Evolutionary conservation across 805 yeast species (phyloP), one percentile per base, ranked within the genome.

Genomic region (Wickerhamomyces xylosicus): DNA sequence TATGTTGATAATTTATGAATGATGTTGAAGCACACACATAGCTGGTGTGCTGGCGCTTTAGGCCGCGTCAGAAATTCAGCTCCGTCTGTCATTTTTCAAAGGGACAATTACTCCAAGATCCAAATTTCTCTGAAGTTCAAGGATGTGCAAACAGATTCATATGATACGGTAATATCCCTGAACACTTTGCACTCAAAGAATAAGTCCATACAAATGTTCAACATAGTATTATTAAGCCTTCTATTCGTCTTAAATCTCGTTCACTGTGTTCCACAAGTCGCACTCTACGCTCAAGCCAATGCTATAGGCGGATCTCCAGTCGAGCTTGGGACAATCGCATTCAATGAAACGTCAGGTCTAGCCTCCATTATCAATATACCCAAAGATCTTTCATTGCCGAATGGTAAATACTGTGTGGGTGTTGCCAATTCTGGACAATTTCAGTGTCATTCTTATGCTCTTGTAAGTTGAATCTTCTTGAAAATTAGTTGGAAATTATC

Each of bases 371-470:
- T 14, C 7, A n/a, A 21, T 14, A 18, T 21, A 34, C 18, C 20
- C 8, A 41, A 36, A 14, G 3, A 3, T 3, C 4, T 29, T 9
- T 41, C 33, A 1, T 15, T 32, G 3, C 20, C 31, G 9, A 36
- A 37, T 2, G 54, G 51, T 3, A n/a, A 36, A 3, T 52, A 51
- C 42, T 49, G 55, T 29, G 32, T 54, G 5, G 57, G 57, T 13
- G 46, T 50, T 4, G 41, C 47, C 21, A 35, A 42, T 5, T 25
- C 29, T 15, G 48, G 46, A 3, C 28, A 22, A 3, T 44, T 42
- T 33, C 44, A 42, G 36, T 45, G 52, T 35, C 52, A 45, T 28
- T 35, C 40, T 11, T 42, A 40, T n/a, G 44, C 40, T 4, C 41
- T 40, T 18, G 46, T 50, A 31, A 40, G 47, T 37, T 7, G 6